Evolutionary conservation across 176 grass and related monocot species (phyloP), one percentile per base, ranked within the genome.

Genomic region (Raddia guianensis): DNA sequence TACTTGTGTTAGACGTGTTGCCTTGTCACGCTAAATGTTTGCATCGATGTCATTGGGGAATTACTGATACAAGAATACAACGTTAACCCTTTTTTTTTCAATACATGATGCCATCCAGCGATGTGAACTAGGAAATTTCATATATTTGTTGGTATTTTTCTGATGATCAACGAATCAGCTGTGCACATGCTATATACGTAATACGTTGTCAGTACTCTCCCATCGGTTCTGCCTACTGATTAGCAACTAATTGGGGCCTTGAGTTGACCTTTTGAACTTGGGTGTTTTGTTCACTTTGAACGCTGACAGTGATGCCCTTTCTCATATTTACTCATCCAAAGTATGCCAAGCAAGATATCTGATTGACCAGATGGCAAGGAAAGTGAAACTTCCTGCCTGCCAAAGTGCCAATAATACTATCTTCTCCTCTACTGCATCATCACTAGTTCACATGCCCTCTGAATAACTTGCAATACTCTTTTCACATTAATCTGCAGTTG

Each of bases 241-340:
- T 66, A 49, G 4, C 68, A 16, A 68, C 12, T 53, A 54, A 12
- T 2, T 66, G 13, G 47, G 35, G 43, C 62, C 34, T 18, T 37
- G 10, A 67, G 12, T 54, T 44, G 56, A 78, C 66, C 19, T 14
- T 0, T 55, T 10, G 14, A 63, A 65, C 15, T 47, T 49, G n/a
- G n/a, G n/a, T n/a, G 7, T 60, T 42, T 44, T 49, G 3, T 62
- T 18, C 54, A 32, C 47, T 40, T 88, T 48, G 48, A 9, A 84
- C 43, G n/a, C 63, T 75, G 37, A 48, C 37, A 35, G 59, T 12
- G 69, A 69, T 33, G 9, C 54, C 47, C 37, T 70, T 69, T 80
- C 63, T 85, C 71, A 70, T 50, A 47, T 64, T 42, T 55, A 89
- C 82, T 89, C 77, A 65, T 89, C 65, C 52, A 56, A 74, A 71